phyloP scores from a whole-genome alignment of 345 rosid species.

The Citrus hindsii region DNA sequence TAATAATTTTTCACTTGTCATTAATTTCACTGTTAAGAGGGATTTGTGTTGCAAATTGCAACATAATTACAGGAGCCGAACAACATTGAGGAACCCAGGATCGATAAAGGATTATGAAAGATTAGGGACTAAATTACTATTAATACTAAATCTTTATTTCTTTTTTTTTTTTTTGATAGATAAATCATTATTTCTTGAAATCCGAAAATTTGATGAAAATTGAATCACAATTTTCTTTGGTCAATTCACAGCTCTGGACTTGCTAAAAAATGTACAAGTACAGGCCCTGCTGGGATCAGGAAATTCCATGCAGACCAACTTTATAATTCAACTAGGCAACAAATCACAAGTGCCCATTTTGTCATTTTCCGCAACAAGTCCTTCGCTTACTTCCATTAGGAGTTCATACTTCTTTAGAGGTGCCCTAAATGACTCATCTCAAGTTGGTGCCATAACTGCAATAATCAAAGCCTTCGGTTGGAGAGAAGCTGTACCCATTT shows the following conservation, averaged over 20 bases:
- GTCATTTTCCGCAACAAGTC: conserved; percentile 46
- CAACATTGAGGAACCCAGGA: too few species aligned
- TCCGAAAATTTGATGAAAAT: not conserved
- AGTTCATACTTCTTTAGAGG: conserved; percentile 51
- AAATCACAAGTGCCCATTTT: conserved; percentile 44
- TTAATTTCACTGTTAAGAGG: too few species aligned
- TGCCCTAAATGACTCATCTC: conserved; percentile 33
- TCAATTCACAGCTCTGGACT: conserved; percentile 35
- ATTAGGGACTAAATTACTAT: too few species aligned
- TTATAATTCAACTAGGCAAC: conserved; percentile 37
- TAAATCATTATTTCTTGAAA: too few species aligned
- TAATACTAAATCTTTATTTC: too few species aligned
- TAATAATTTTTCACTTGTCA: too few species aligned
- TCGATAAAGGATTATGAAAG: too few species aligned
- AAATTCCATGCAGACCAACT: conserved; percentile 37
- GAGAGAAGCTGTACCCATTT: conserved; percentile 51
- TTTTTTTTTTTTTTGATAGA: too few species aligned
- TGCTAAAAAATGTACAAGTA: conserved; percentile 46
- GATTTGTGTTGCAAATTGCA: too few species aligned
- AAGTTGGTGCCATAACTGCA: conserved; percentile 37
- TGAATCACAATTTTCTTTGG: not conserved
- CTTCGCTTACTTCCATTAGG: conserved; percentile 29
- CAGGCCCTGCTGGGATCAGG: conserved; percentile 49
- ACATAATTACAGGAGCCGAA: too few species aligned
- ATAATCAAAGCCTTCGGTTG: conserved; percentile 44